A percentile compares a stretch with the other conserved stretches of the same genome.
These are phyloP conservation scores for Pholiota conissans DNA, from an alignment of 768 basidiomycete species.

Conservation along the genomic window DNA sequence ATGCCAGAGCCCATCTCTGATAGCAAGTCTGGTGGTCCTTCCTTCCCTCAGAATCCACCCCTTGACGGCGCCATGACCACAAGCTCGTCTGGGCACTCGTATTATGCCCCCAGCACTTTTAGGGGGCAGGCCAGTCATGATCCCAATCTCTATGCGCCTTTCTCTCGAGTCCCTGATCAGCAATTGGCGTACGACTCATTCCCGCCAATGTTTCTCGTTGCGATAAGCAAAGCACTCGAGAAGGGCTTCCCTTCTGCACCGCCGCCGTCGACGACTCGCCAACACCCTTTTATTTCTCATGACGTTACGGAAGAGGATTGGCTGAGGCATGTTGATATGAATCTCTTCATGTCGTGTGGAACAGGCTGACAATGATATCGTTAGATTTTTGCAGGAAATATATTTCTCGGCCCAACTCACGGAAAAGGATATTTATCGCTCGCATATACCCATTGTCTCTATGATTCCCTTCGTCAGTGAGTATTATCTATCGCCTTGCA, in stretches of 20 bases:
- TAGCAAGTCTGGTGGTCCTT: too few relatives aligned
- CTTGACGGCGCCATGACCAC: background rate
- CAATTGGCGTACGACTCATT: constrained; percentile 27
- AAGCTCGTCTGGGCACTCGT: background rate
- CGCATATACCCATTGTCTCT: constrained; percentile 27
- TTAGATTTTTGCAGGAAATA: constrained; percentile 41
- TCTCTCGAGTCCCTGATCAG: constrained; percentile 20
- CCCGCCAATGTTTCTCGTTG: constrained; percentile 28
- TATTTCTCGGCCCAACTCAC: constrained; percentile 33
- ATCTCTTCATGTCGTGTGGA: background rate
- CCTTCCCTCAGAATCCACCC: too few relatives aligned
- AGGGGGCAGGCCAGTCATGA: background rate
- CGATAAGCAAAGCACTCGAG: constrained; percentile 31
- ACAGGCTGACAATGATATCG: background rate
- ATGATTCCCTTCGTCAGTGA: constrained; percentile 30
- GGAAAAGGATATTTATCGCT: constrained; percentile 27
- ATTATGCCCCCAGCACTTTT: background rate
- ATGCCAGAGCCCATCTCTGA: too few relatives aligned
- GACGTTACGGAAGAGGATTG: constrained; percentile 53
- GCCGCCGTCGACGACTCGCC: constrained; percentile 35
- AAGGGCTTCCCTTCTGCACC: constrained; percentile 44
- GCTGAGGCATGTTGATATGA: constrained; percentile 32
- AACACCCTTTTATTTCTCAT: constrained; percentile 52
- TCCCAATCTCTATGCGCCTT: constrained; percentile 3
- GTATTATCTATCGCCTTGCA: too few relatives aligned